Base-by-base conservation (phyloP, 805 yeast genomes). In the Lipomyces kockii region DNA sequence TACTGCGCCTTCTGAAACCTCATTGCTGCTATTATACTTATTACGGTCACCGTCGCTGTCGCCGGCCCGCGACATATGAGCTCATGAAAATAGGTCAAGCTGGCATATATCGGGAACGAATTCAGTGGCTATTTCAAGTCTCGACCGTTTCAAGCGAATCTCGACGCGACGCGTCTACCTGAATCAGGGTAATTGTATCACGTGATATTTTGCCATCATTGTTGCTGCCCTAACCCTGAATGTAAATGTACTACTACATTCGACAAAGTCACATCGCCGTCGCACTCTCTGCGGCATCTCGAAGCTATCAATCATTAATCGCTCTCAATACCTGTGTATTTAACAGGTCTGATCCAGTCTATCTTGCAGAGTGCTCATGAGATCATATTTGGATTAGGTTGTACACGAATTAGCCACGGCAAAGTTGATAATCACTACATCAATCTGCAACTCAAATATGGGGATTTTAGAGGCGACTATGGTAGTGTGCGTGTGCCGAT, bases 391-490 rank as follows among this genome's bases (percentile, higher is more conserved):
- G 49, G 17, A 29, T 29, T 29, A 5, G 32, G 32, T 29, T 4
- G 32, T 0, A 5, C 32, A 5, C 6, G 32, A 29, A 29, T 29
- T 29, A 29, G 32, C 32, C 43, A 37, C 14, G 17, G 12, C 43
- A 12, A 37, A 29, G 7, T 29, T 11, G 17, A 37, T 11, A 11
- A 14, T 37, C 17, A 14, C 39, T 11, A 11, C 3, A 37, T 37
- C 39, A 37, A 37, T 37, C 39, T 37, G 32, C 32, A 29, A 37
- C 39, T 37, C 27, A 4, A 11, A 9, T n/a, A 52, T 52, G 55
- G 53, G 53, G 98, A 97, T 89, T 71, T 85, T 93, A 75, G 99
- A 95, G 81, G 98, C 98, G 71, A 90, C 97, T 17, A 93, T 95
- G 90, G 86, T 95, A 70, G 91, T 92, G 82, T 80, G 74, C 58